Conservation (phyloP, 108 stramenopile genomes). For the Conticribra guillardii region DNA sequence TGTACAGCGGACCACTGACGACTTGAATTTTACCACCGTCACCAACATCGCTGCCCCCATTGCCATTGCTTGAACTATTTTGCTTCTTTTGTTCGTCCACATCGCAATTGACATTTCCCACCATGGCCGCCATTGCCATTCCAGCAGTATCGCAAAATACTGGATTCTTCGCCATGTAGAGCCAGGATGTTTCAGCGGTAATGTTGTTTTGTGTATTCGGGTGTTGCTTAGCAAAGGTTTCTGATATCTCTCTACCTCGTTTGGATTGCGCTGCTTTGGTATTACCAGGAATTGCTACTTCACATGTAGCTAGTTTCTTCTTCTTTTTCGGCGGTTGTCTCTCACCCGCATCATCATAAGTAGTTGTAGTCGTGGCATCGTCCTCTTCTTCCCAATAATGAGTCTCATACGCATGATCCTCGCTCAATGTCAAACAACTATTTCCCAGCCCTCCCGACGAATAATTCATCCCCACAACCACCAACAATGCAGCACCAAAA, state of each 20-base stretch:
- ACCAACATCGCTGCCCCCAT: no score
- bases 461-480: constrained; percentile 56
- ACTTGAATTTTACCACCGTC: constrained; percentile 20
- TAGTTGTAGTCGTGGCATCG: constrained; percentile 8
- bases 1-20: constrained; percentile 51
- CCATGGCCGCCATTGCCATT: constrained; percentile 58
- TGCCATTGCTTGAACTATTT: constrained; percentile 1
- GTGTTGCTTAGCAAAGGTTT: constrained; percentile 38
- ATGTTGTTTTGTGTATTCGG: constrained; percentile 19
- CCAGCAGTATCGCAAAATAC: constrained; percentile 48
- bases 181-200: constrained; percentile 61
- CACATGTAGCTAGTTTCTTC: constrained; percentile 54
- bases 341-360: not conserved
- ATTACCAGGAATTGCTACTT: constrained; percentile 73
- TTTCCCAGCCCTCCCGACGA: constrained; percentile 23
- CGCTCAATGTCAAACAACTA: constrained; percentile 54
- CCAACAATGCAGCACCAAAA: constrained; percentile 57
- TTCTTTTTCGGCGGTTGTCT: not conserved
- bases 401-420: constrained; percentile 75
- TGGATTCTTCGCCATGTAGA: constrained; percentile 66
- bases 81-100: constrained; percentile 37
- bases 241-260: constrained; percentile 56
- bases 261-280: constrained; percentile 50
- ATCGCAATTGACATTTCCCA: constrained; percentile 67
- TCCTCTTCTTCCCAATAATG: constrained; percentile 21